Base-by-base conservation (phyloP, 2,329 filamentous ascomycete genomes). In the Diaporthe citrichinensis region DNA sequence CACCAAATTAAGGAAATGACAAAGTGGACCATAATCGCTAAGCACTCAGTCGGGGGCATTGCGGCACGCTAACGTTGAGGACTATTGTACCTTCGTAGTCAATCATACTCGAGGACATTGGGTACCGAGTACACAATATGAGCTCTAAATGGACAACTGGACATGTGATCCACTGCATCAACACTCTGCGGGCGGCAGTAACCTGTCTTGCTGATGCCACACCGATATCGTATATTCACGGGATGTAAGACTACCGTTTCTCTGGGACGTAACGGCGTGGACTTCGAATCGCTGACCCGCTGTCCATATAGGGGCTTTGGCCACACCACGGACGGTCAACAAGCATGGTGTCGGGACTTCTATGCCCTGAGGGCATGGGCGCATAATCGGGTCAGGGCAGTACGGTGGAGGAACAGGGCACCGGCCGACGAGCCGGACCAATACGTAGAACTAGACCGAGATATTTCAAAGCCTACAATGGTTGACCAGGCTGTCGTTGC, bases 111-210 rank as follows among this genome's bases (percentile, higher is more conserved):
- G 51, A 55, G 14, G 51, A 55, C 10, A 55, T 55, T 55, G 51
- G 51, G n/a, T 55, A 55, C 14, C 51, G 51, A 9, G 6, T 55
- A 28, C 51, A 55, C 51, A 55, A 55, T 12, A 55, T 55, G 25
- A 55, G 51, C 51, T 55, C 51, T n/a, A 55, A 55, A 15, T 55
- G 51, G 51, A 55, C 51, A 28, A 28, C n/a, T 14, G 51, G 51
- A 55, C 51, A 55, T 55, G 51, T 55, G 6, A 55, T 55, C n/a
- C 51, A 55, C 25, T 55, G 51, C 51, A 55, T 55, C 51, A 55
- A 55, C n/a, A 55, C 51, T 6, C 25, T 55, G 51, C 51, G 51
- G n/a, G 51, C 51, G 51, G 51, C 51, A 55, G 51, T 55, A 6
- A 55, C 51, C 4, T 55, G 51, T 55, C 51, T 55, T 9, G n/a